Conservation (phyloP, 768 basidiomycete species). For the Suillus alpinus region DNA sequence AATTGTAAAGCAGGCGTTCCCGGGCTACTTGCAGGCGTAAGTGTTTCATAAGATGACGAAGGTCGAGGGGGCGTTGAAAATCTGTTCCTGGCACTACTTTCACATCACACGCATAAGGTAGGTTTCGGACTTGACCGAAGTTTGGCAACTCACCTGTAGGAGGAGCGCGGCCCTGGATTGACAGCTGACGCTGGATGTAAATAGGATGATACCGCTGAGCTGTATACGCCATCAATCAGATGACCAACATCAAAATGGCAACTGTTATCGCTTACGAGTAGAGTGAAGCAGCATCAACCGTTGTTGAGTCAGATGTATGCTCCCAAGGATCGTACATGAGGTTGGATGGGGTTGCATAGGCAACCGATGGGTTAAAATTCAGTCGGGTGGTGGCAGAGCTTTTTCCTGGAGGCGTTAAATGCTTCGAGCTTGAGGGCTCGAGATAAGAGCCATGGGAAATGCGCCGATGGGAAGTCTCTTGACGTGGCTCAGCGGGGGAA, state of each 20-base stretch:
- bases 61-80: constrained; percentile 12
- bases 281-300: constrained; percentile 38
- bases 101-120: not conserved
- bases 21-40: constrained; percentile 6
- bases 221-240: constrained; percentile 18
- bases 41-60: constrained; percentile 3
- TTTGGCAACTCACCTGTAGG: constrained; percentile 19
- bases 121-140: not conserved
- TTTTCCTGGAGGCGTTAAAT: not conserved
- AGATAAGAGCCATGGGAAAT: constrained; percentile 12
- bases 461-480: constrained; percentile 20
- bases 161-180: constrained; percentile 11
- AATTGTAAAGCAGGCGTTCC: constrained; percentile 3
- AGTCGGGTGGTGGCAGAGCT: constrained; percentile 15
- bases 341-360: constrained; percentile 36
- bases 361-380: constrained; percentile 46
- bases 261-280: constrained; percentile 49
- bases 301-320: constrained; percentile 13
- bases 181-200: constrained; percentile 21
- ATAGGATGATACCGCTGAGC: constrained; percentile 55
- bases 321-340: not conserved
- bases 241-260: not conserved
- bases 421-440: constrained; percentile 4
- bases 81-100: constrained; percentile 5
- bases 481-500: constrained; percentile 5